A percentile compares a stretch with the other conserved stretches of the same genome.
phyloP scores from a whole-genome alignment of 2,329 filamentous ascomycete species.

The Fusarium sp. region DNA sequence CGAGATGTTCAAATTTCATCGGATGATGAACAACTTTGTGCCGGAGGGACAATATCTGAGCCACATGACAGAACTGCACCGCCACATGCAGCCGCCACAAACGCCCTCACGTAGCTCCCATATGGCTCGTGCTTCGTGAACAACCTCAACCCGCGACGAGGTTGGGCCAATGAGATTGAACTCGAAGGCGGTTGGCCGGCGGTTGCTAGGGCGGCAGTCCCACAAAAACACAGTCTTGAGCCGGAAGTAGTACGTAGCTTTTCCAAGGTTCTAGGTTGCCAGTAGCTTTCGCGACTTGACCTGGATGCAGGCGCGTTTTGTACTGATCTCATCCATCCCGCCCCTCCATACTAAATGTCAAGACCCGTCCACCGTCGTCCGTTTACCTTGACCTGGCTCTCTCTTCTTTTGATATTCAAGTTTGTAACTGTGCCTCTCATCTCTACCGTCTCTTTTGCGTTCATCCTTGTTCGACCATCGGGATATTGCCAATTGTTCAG shows the following conservation, averaged over 20 bases:
- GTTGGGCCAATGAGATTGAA: slow-evolving; percentile 54
- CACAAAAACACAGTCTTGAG: slow-evolving; percentile 20
- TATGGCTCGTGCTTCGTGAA: slow-evolving; percentile 34
- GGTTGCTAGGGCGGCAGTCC: slow-evolving; percentile 50
- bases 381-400: slow-evolving; percentile 18
- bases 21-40: slow-evolving; percentile 42
- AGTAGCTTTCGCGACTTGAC: slow-evolving; percentile 22
- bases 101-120: slow-evolving; percentile 16
- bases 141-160: slow-evolving; percentile 26
- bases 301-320: slow-evolving; percentile 38
- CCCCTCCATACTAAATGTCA: slow-evolving; percentile 39
- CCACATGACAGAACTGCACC: slow-evolving; percentile 17
- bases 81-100: slow-evolving; percentile 22
- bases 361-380: slow-evolving; percentile 17
- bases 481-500: slow-evolving; percentile 1
- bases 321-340: slow-evolving; percentile 36
- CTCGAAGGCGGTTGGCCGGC: slow-evolving; percentile 59
- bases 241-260: slow-evolving; percentile 26
- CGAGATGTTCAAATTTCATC: slow-evolving; percentile 43
- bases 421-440: slow-evolving; percentile 12
- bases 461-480: slow-evolving; percentile 24
- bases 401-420: slow-evolving; percentile 12
- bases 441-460: slow-evolving; percentile 25
- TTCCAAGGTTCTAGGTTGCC: slow-evolving; percentile 14
- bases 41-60: slow-evolving; percentile 16